Percentiles rank a stretch among this genome's conserved stretches.
Evolutionary conservation across 371 early-diverging fungal species (phyloP).

Genomic region (Apophysomyces ossiformis): DNA sequence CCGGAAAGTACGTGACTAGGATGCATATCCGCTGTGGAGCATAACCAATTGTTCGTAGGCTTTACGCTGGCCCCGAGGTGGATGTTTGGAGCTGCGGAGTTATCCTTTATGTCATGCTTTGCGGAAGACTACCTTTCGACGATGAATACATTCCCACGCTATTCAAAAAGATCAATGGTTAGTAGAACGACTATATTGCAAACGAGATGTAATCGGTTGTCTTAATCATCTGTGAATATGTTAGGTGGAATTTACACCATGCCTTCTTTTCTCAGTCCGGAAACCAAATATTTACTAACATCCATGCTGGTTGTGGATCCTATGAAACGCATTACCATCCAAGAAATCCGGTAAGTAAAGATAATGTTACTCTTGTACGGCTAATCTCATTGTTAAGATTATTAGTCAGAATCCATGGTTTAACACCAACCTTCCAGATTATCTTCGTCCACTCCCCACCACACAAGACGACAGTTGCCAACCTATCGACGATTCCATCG

Average conservation of each 20-base stretch:
- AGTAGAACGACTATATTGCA: conserved; percentile 3
- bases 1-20: conserved; percentile 70
- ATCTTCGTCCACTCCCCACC: conserved; percentile 78
- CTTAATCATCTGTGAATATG: no score
- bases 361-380: neutral
- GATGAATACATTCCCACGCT: conserved; percentile 97
- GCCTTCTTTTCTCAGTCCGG: conserved; percentile 85
- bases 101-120: conserved; percentile 99
- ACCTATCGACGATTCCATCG: conserved; percentile 76
- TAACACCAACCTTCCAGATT: conserved; percentile 85
- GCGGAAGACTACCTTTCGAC: conserved; percentile 98
- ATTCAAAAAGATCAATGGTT: conserved; percentile 91
- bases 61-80: conserved; percentile 98
- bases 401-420: conserved; percentile 89
- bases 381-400: neutral
- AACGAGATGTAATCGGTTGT: neutral
- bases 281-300: conserved; percentile 81
- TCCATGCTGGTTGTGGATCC: conserved; percentile 97
- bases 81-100: conserved; percentile 99
- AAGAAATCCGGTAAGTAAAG: conserved; percentile 71
- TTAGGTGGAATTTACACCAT: conserved; percentile 88
- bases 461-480: conserved; percentile 66
- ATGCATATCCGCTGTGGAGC: no score
- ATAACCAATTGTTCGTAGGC: conserved; percentile 26
- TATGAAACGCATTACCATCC: conserved; percentile 90